phyloP scores from a whole-genome alignment of 1,284 basidiomycete genomes.

The Amylostereum areolatum region DNA sequence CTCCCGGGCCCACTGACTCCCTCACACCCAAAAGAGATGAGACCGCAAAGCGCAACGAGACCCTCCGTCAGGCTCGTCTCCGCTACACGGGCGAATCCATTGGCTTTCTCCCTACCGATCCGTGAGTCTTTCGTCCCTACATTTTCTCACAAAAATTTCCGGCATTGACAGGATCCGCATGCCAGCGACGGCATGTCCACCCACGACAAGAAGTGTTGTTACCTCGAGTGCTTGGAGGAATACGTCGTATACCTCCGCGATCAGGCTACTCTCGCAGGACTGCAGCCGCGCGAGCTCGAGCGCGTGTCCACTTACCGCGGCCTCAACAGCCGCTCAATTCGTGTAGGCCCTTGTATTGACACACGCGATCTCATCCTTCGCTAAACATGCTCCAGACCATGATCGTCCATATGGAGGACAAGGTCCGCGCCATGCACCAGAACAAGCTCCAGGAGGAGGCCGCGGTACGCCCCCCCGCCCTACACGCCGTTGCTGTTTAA shows the following conservation, averaged over 20 bases:
- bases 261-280: constrained; percentile 45
- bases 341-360: constrained; percentile 23
- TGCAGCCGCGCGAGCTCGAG: constrained; percentile 43
- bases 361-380: not conserved
- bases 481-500: not conserved
- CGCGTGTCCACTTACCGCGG: constrained; percentile 51
- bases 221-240: constrained; percentile 64
- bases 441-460: constrained; percentile 47
- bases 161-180: not conserved
- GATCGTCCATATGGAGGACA: constrained; percentile 61
- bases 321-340: constrained; percentile 50
- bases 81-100: constrained; percentile 45
- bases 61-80: constrained; percentile 47
- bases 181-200: constrained; percentile 60
- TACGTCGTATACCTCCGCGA: constrained; percentile 62
- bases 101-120: constrained; percentile 52
- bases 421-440: constrained; percentile 39
- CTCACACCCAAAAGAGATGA: constrained; percentile 2
- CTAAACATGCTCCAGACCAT: constrained; percentile 28
- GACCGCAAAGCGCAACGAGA: constrained; percentile 21
- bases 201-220: constrained; percentile 70
- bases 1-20: constrained; percentile 2
- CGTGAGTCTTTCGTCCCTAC: constrained; percentile 35
- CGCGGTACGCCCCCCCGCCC: constrained; percentile 29
- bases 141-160: not conserved